Conservation (phyloP, 805 yeast genomes). For the Candida awuae region DNA sequence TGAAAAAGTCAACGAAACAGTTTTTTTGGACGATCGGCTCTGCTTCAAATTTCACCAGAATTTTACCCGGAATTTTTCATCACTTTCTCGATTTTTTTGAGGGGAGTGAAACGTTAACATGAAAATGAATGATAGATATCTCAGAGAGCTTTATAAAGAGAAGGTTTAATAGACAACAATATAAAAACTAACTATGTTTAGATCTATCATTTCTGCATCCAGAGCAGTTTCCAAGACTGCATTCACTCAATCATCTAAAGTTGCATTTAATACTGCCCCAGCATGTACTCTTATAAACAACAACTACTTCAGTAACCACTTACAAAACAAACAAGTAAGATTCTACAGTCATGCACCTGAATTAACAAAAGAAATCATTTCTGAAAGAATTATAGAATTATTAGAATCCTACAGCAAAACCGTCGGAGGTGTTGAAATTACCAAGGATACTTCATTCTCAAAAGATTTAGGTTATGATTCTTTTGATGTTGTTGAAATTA, state of each 20-base stretch:
- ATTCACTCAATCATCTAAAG: not conserved
- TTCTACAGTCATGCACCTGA: constrained; percentile 52
- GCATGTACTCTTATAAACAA: constrained; percentile 1
- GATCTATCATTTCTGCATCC: constrained; percentile 7
- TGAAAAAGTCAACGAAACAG: too few species aligned
- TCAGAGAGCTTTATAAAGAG: too few species aligned
- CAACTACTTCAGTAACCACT: not conserved
- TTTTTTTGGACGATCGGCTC: too few species aligned
- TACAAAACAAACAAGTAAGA: constrained; percentile 17
- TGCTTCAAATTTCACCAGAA: too few species aligned
- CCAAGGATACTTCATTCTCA: constrained; percentile 43
- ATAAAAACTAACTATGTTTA: constrained; percentile 6
- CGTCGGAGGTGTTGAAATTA: constrained; percentile 28
- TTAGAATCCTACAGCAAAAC: constrained; percentile 59
- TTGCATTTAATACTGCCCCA: not conserved
- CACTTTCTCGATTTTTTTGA: too few species aligned
- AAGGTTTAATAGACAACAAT: too few species aligned
- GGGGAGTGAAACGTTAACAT: too few species aligned
- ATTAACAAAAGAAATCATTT: constrained; percentile 53
- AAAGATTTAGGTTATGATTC: constrained; percentile 66
- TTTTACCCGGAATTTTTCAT: too few species aligned
- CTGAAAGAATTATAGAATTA: constrained; percentile 54
- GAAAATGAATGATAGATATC: too few species aligned
- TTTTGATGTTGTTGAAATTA: constrained; percentile 62
- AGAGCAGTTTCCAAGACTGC: constrained; percentile 7